Base-by-base conservation (phyloP, 345 rosid species). In the Turnera subulata region DNA sequence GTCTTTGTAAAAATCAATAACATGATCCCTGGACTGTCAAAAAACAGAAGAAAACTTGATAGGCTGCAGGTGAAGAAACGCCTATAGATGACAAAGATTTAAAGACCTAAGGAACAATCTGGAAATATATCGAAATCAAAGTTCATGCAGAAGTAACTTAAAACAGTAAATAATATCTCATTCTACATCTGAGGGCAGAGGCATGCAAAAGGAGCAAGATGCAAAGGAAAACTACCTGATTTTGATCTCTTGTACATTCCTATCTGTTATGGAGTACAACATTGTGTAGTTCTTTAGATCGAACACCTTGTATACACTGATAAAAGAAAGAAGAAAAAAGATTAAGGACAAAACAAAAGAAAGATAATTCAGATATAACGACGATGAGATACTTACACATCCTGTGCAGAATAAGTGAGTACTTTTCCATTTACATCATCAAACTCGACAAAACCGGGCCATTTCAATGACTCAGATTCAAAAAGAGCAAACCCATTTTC, bases 361-460 rank as follows among this genome's bases (percentile, higher is more conserved):
- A 13, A 15, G 6, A 16, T 25, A 2, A 50, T n/a, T 50, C 29
- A 14, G 17, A 26, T 7, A n/a, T 5, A 21, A 25, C 24, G 16
- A 25, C 24, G 26, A 32, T 8, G n/a, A 17, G 52, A 15, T 21
- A 53, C 22, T 70, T 62, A 83, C 96, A 84, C 81, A 70, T 88
- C 86, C 48, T 83, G 88, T 53, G 96, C 90, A 63, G 96, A 88
- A 70, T 83, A 82, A 0, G 93, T 85, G 48, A 88, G 81, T 22
- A 88, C 96, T 63, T 88, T 85, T 50, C 88, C 93, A 70, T 85
- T 88, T 44, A 85, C 96, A 78, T 88, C 93, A 75, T 85, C 93
- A 71, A 88, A 88, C 81, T 85, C 96, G 22, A 85, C 93, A 70
- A 85, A 88, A 55, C 96, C 93, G 53, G 96, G 96, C 96, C 96